These are phyloP conservation scores for Irpex sp. DNA, from an alignment of 1,284 basidiomycete genomes.

Conservation along the genomic window DNA sequence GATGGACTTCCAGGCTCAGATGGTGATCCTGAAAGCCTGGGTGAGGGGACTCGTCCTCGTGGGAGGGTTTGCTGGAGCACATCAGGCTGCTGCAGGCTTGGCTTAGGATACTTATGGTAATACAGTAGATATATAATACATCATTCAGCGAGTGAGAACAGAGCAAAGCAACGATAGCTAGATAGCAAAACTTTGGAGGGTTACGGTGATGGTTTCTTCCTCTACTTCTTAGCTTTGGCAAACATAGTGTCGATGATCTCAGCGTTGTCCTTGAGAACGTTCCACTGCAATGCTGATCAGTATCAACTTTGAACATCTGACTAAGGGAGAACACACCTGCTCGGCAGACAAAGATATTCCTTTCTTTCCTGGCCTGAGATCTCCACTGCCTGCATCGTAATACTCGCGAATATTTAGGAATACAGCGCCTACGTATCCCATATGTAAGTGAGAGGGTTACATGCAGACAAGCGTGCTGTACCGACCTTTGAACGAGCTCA, in stretches of 20 bases:
- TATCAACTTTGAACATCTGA: neutral
- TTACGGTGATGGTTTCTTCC: neutral
- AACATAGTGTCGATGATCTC: slow-evolving; percentile 52
- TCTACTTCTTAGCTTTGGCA: slow-evolving; percentile 36
- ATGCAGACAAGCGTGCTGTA: neutral
- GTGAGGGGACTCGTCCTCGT: slow-evolving; percentile 50
- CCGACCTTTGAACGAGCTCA: slow-evolving; percentile 66
- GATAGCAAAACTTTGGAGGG: slow-evolving; percentile 7
- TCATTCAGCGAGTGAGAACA: neutral
- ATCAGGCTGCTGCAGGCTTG: slow-evolving; percentile 66
- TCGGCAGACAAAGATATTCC: slow-evolving; percentile 72
- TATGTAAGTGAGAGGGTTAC: neutral
- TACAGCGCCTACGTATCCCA: slow-evolving; percentile 33
- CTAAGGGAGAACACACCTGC: slow-evolving; percentile 45
- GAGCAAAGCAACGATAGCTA: neutral
- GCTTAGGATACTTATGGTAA: slow-evolving; percentile 25
- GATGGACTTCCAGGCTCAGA: slow-evolving; percentile 67
- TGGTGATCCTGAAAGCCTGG: slow-evolving; percentile 66
- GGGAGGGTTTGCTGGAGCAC: slow-evolving; percentile 60
- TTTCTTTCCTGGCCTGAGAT: slow-evolving; percentile 77
- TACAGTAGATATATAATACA: neutral
- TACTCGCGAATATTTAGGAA: slow-evolving; percentile 80
- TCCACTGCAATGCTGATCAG: slow-evolving; percentile 45
- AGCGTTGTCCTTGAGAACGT: slow-evolving; percentile 43
- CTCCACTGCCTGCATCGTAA: slow-evolving; percentile 59